A percentile compares a stretch with the other conserved stretches of the same genome.
Evolutionary conservation across 2,329 filamentous ascomycete genomes (phyloP).

Genomic region (Mariannaea elegans): DNA sequence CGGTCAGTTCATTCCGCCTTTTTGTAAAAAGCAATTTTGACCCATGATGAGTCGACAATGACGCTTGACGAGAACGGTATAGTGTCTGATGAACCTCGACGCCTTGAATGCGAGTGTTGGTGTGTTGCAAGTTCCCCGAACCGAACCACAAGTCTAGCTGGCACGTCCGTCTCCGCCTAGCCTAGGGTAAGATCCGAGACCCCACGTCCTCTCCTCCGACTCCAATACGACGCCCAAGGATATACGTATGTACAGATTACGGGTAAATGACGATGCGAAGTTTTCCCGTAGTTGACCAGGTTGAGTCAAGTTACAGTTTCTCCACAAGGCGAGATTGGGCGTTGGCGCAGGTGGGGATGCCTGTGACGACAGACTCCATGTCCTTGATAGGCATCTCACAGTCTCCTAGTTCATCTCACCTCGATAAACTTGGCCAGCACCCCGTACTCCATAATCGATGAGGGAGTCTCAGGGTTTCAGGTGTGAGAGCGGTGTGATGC

Average conservation of each 20-base stretch:
- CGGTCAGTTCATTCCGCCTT: not conserved
- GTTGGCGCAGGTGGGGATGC: not conserved
- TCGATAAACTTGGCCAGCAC: too few species aligned
- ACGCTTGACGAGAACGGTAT: not conserved
- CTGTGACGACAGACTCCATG: conserved; percentile 5
- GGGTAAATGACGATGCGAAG: not conserved
- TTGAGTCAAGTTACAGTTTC: not conserved
- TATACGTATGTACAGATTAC: too few species aligned
- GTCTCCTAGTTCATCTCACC: too few species aligned
- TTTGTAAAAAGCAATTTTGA: not conserved
- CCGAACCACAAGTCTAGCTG: not conserved
- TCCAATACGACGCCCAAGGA: conserved; percentile 6
- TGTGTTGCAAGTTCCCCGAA: conserved; percentile 1
- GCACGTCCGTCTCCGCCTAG: not conserved
- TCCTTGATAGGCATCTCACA: too few species aligned
- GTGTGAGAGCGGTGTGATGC: not conserved
- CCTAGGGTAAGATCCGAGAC: conserved; percentile 8
- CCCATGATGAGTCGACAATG: conserved; percentile 7
- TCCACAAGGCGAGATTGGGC: conserved; percentile 16
- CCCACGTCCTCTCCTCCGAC: conserved; percentile 13
- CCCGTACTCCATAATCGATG: too few species aligned
- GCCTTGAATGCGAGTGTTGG: not conserved
- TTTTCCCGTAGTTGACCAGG: conserved; percentile 16
- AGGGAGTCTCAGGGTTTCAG: not conserved
- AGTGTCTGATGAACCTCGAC: not conserved